Conservation (phyloP, 208 protist genomes). For the Acanthamoeba rhysodes region DNA sequence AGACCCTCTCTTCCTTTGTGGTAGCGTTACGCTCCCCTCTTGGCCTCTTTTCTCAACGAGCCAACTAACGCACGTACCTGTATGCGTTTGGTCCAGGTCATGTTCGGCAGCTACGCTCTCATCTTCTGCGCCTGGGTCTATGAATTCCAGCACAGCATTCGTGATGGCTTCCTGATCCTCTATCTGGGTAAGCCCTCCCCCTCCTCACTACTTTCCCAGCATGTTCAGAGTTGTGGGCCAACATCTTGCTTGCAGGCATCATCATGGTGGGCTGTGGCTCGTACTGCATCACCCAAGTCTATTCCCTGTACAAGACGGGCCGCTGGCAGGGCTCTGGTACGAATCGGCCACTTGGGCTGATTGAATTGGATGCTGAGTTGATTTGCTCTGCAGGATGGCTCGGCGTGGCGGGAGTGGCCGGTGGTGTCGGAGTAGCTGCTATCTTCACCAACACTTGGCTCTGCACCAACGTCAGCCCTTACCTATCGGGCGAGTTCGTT, state of each 20-base stretch:
- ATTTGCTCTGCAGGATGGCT: slow-evolving; percentile 4
- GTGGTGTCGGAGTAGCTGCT: not conserved
- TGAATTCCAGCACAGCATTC: not conserved
- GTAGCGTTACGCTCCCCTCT: not conserved
- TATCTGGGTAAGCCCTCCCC: not conserved
- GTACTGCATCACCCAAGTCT: not conserved
- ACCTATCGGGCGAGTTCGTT: not conserved
- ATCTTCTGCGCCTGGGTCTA: slow-evolving; percentile 12
- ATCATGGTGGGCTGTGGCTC: slow-evolving; percentile 10
- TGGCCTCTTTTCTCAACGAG: not conserved
- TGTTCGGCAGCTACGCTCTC: slow-evolving; percentile 11
- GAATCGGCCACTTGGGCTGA: not conserved
- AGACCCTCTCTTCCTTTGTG: not conserved
- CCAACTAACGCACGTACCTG: not conserved
- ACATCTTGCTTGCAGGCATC: not conserved
- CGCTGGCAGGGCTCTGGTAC: not conserved
- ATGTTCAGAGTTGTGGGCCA: no score
- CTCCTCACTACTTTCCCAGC: not conserved
- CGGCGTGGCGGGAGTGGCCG: not conserved
- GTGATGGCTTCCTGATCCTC: not conserved
- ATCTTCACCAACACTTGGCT: slow-evolving; percentile 13
- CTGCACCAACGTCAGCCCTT: slow-evolving; percentile 10
- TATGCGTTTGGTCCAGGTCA: not conserved
- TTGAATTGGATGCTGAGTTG: not conserved
- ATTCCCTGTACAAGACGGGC: not conserved